Evolutionary conservation across 2,329 filamentous ascomycete species (phyloP), one percentile per base, ranked within the genome.

Genomic region (Clonostachys solani): DNA sequence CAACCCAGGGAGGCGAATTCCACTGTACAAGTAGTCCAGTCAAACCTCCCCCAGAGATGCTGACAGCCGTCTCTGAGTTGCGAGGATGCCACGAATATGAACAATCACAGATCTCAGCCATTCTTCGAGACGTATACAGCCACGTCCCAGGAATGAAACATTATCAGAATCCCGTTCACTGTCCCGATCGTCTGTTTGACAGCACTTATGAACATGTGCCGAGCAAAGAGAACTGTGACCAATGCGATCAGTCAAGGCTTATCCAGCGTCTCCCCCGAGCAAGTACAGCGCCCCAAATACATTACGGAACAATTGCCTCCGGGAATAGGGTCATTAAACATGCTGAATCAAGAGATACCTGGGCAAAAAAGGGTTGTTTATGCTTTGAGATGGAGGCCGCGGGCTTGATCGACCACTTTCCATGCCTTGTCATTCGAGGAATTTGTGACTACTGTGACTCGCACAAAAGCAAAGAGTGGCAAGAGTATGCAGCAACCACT

Each of bases 361-460:
- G 16, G 37, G 12, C 44, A 23, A 2, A 15, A 44, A 18, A n/a
- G 43, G 16, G 16, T 9, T n/a, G 42, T 4, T 18, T 55, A 4
- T 59, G 58, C 23, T 54, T 63, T 37, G 60, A 62, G 43, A 63
- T 60, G 59, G 59, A 60, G 29, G 56, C 55, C 0, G 60, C 60
- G 1, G 60, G 60, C 1, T 29, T 61, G 2, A 52, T 53, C 43
- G 47, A 53, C 8, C 47, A 47, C 1, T 50, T 64, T 6, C 59
- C 57, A 1, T 68, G 60, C 35, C 42, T 69, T 1, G 54, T 62
- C 0, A 62, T 71, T 16, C 56, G 64, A 5, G 66, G 65, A 1
- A 63, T 69, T 3, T 69, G 60, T 29, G 61, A 66, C 40, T 70
- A 68, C 44, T 58, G 63, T 6, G 67, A 71, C 49, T 59, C 56